These are phyloP conservation scores for Zhuliangozyma parablackwelliae DNA, from an alignment of 1,139 yeast species.

Conservation along the genomic window DNA sequence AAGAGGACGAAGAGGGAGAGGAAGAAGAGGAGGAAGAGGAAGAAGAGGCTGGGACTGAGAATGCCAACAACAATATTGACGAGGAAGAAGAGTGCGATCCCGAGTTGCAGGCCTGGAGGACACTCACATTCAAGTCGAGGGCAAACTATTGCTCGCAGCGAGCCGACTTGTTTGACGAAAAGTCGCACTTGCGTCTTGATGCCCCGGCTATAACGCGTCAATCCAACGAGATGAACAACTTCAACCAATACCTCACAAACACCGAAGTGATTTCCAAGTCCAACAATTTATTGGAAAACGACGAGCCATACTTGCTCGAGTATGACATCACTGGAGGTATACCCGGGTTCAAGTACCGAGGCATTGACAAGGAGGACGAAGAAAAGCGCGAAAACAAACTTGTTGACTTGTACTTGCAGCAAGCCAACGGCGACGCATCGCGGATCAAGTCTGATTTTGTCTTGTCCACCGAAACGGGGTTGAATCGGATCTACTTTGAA, in stretches of 20 bases:
- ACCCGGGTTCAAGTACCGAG: constrained; percentile 60
- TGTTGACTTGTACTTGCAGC: constrained; percentile 34
- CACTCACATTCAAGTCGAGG: constrained; percentile 71
- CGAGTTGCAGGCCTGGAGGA: constrained; percentile 78
- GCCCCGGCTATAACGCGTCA: constrained; percentile 66
- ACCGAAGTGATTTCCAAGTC: constrained; percentile 37
- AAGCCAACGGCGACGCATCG: constrained; percentile 24
- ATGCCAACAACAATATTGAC: constrained; percentile 11
- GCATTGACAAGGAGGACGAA: constrained; percentile 44
- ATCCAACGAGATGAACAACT: constrained; percentile 56
- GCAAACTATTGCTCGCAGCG: constrained; percentile 72
- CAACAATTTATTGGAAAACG: constrained; percentile 49
- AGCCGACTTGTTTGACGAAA: constrained; percentile 58
- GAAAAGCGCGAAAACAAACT: constrained; percentile 47
- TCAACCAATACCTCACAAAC: constrained; percentile 44
- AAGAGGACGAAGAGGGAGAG: background rate
- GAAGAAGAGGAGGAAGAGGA: constrained; percentile 17
- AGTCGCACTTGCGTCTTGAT: constrained; percentile 54
- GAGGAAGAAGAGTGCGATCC: constrained; percentile 59
- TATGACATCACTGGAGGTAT: constrained; percentile 80
- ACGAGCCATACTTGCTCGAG: constrained; percentile 71
- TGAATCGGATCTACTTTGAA: constrained; percentile 55
- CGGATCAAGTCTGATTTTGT: constrained; percentile 27
- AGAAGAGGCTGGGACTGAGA: background rate
- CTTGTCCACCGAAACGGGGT: constrained; percentile 45